phyloP scores from a whole-genome alignment of 2,329 filamentous ascomycete genomes.

The Elsinoe necatrix region DNA sequence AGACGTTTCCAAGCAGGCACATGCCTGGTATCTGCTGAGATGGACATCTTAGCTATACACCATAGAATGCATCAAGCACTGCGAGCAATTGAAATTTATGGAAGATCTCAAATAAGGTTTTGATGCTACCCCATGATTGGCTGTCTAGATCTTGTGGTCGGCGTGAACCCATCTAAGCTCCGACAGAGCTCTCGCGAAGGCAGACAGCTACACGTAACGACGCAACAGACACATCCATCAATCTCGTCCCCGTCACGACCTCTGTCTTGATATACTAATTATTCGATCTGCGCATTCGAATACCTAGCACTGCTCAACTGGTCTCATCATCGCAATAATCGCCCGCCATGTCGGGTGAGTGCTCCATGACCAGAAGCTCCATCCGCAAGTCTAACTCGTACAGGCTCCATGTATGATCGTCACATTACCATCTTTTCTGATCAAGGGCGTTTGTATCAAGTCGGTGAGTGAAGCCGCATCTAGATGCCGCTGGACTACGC shows the following conservation, averaged over 20 bases:
- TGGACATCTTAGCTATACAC: neutral
- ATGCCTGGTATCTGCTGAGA: constrained; percentile 16
- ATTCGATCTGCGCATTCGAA: neutral
- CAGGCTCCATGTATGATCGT: constrained; percentile 87
- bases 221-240: constrained; percentile 3
- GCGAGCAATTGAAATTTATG: constrained; percentile 8
- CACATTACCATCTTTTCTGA: constrained; percentile 99
- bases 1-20: constrained; percentile 54
- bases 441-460: constrained; percentile 97
- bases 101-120: constrained; percentile 3
- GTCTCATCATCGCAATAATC: neutral
- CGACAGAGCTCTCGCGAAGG: constrained; percentile 10
- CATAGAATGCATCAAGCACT: neutral
- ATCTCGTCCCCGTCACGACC: neutral
- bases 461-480: constrained; percentile 60
- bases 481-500: constrained; percentile 14
- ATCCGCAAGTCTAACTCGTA: constrained; percentile 19
- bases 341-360: constrained; percentile 36
- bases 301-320: neutral
- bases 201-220: constrained; percentile 13
- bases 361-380: neutral
- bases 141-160: neutral
- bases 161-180: neutral
- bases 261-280: no score
- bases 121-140: neutral